Conservation (phyloP, 805 yeast genomes). For the Wickerhamiella occidentalis region DNA sequence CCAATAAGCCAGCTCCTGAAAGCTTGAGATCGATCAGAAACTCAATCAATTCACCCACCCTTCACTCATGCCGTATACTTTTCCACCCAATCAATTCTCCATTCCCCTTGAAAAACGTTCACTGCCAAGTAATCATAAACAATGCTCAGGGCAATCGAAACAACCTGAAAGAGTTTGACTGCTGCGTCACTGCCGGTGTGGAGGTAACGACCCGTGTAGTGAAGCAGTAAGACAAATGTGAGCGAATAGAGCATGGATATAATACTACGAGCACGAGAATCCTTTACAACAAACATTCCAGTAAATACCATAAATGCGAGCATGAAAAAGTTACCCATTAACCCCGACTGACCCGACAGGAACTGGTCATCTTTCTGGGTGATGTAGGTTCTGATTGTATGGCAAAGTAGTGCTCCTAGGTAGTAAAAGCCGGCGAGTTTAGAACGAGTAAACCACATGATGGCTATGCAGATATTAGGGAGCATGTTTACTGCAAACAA, state of each 20-base stretch:
- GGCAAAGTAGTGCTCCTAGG: constrained; percentile 53
- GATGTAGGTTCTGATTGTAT: constrained; percentile 81
- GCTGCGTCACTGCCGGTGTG: constrained; percentile 14
- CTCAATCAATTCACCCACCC: too few species aligned
- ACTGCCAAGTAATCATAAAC: constrained; percentile 10
- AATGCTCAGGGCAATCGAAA: constrained; percentile 8
- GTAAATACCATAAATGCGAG: constrained; percentile 17
- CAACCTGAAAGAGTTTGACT: constrained; percentile 9
- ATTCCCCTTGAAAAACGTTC: constrained; percentile 10
- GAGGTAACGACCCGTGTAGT: constrained; percentile 13
- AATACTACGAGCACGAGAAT: not conserved
- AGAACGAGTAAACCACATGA: constrained; percentile 22
- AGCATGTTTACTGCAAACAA: constrained; percentile 72
- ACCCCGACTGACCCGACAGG: constrained; percentile 17
- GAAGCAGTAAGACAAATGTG: constrained; percentile 11
- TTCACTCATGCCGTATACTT: not conserved
- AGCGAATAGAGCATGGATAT: constrained; percentile 9
- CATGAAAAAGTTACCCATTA: constrained; percentile 12
- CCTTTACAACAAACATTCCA: not conserved
- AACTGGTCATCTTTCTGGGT: constrained; percentile 36
- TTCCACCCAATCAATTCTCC: not conserved
- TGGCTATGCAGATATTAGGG: constrained; percentile 55
- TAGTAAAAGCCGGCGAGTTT: constrained; percentile 35
- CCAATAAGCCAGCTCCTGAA: too few species aligned
- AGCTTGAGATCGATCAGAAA: too few species aligned